Conservation (phyloP, 1,284 basidiomycete genomes). For the Schizophyllum amplum region DNA sequence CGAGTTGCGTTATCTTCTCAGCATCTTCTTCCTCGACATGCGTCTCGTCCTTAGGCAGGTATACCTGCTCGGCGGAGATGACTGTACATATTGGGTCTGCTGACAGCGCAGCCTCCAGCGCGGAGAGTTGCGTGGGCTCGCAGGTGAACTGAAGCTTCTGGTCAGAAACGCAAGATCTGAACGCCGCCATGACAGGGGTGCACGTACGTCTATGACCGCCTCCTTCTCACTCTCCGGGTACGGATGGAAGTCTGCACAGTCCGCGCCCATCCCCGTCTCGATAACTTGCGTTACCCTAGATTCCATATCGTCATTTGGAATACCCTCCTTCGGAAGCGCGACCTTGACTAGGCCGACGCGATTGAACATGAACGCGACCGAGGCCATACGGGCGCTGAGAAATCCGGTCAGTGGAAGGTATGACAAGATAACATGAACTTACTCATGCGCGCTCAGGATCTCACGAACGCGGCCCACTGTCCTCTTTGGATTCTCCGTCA, state of each 20-base stretch:
- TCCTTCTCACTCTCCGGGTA: slow-evolving; percentile 20
- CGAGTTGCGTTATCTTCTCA: slow-evolving; percentile 34
- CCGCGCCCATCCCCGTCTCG: slow-evolving; percentile 48
- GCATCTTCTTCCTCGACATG: slow-evolving; percentile 30
- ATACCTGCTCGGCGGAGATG: slow-evolving; percentile 48
- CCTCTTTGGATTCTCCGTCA: slow-evolving; percentile 68
- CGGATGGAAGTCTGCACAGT: slow-evolving; percentile 27
- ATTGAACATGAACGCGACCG: slow-evolving; percentile 74
- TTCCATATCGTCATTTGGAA: slow-evolving; percentile 5
- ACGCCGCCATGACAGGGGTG: background rate
- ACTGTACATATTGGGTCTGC: slow-evolving; percentile 28
- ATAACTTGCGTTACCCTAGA: slow-evolving; percentile 35
- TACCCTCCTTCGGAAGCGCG: slow-evolving; percentile 18
- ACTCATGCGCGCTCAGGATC: slow-evolving; percentile 40
- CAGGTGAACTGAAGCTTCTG: slow-evolving; percentile 43
- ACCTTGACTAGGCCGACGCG: slow-evolving; percentile 60
- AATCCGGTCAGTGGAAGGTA: slow-evolving; percentile 1
- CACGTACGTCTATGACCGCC: slow-evolving; percentile 36
- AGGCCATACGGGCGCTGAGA: slow-evolving; percentile 57
- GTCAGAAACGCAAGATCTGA: slow-evolving; percentile 1
- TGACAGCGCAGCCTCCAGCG: slow-evolving; percentile 34
- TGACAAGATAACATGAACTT: background rate
- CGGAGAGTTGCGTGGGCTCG: slow-evolving; percentile 36
- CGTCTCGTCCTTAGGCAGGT: slow-evolving; percentile 38
- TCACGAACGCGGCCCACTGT: slow-evolving; percentile 61